Evolutionary conservation across 129 eudicot species (phyloP), one percentile per base, ranked within the genome.

Genomic region (Scalesia atractyloides): DNA sequence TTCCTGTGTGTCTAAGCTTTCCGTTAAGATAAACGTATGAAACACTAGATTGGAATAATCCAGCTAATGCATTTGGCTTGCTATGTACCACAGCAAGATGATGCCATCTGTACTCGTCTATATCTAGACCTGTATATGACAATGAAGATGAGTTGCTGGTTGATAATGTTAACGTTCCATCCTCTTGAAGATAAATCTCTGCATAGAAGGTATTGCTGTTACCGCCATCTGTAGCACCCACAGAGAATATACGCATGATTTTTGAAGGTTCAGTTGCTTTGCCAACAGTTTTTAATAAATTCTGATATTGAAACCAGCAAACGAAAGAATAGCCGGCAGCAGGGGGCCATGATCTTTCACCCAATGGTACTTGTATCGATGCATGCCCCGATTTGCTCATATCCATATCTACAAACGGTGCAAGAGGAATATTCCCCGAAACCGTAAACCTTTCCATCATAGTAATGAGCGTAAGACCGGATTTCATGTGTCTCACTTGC

Each of bases 341-440:
- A 47, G 99, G 99, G 43, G 99, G 99, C 99, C 99, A 95, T 51
- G 99, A 90, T 74, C 99, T 83, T 61, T 95, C 97, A 33, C 99
- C 99, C 63, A 95, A 68, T 51, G 97, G 85, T 41, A 95, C 96
- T 80, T 95, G 99, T 54, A 95, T 85, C 19, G 87, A 90, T 56
- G 99, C 99, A 80, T 91, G 91, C 9, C 99, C 99, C 1, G 78
- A 73, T 80, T 88, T 95, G 83, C 87, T 95, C 99, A 90, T 95
- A 80, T 90, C 86, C 94, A 95, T 86, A 83, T 90, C 97, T 11
- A 91, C 79, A 80, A 88, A 95, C 0, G 99, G 96, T 68, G 94
- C 97, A 76, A 95, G 91, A 75, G 99, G 86, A 17, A 84, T 89
- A 80, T 81, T 82, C n/a, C 83, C 84, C 50, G 86, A 95, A 81